Conservation (phyloP, 2,329 filamentous ascomycete species). For the Trichoderma citrinoviride region DNA sequence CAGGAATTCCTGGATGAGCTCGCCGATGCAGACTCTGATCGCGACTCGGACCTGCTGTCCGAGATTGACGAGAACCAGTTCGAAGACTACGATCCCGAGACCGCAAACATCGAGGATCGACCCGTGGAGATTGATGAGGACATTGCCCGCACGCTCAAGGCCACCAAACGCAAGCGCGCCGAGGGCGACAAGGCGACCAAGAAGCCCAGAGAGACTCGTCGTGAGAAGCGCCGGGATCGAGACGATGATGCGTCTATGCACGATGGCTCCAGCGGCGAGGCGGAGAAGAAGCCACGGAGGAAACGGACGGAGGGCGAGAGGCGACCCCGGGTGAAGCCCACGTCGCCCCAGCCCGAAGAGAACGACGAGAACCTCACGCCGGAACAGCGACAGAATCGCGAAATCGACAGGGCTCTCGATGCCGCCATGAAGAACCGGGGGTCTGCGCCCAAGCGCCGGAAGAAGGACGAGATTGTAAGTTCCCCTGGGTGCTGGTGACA, state of each 20-base stretch:
- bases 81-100: conserved; percentile 65
- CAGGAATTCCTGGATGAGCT: conserved; percentile 41
- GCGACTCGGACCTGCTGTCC: conserved; percentile 59
- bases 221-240: conserved; percentile 58
- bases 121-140: conserved; percentile 68
- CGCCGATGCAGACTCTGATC: conserved; percentile 48
- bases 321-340: conserved; percentile 44
- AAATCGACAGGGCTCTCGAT: conserved; percentile 83
- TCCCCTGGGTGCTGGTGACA: background rate
- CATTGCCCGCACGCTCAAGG: conserved; percentile 61
- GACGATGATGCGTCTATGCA: conserved; percentile 50
- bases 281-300: conserved; percentile 46
- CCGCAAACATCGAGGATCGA: conserved; percentile 60
- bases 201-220: conserved; percentile 72
- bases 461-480: conserved; percentile 82
- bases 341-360: conserved; percentile 60
- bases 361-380: conserved; percentile 78
- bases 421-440: conserved; percentile 79
- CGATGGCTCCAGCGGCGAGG: conserved; percentile 47
- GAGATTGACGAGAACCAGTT: conserved; percentile 70
- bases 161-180: conserved; percentile 62
- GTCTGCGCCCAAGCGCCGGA: conserved; percentile 60
- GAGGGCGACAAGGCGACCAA: conserved; percentile 60
- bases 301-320: conserved; percentile 49
- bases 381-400: conserved; percentile 78